Conservation (phyloP, 257 asterid genomes). For the Capsicum pubescens region DNA sequence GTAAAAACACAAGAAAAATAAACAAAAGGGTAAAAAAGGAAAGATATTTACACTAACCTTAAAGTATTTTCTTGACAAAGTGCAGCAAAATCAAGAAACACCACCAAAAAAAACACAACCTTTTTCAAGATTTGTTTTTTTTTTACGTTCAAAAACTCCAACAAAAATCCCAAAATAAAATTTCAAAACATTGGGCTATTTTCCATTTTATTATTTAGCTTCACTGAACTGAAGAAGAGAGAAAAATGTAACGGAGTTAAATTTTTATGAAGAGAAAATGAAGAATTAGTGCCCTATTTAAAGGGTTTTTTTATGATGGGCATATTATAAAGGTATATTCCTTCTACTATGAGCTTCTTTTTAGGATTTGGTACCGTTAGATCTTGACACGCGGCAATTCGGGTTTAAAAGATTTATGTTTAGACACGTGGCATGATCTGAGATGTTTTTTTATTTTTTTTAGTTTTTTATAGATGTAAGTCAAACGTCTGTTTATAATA, state of each 20-base stretch:
- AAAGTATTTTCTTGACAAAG: neutral
- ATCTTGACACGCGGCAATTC: neutral
- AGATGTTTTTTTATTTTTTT: neutral
- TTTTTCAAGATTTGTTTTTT: neutral
- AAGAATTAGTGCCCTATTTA: slow-evolving; percentile 24
- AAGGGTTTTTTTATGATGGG: neutral
- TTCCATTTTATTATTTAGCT: neutral
- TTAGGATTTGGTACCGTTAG: neutral
- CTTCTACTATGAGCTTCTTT: neutral
- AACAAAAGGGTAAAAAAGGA: neutral
- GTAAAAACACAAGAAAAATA: neutral
- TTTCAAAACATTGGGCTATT: neutral
- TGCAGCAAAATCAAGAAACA: neutral
- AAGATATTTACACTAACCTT: slow-evolving; percentile 20
- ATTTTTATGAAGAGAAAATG: slow-evolving; percentile 13
- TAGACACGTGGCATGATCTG: neutral
- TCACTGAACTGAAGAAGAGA: neutral
- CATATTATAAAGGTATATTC: slow-evolving; percentile 6
- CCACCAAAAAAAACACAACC: neutral
- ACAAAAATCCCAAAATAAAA: neutral
- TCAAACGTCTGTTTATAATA: neutral
- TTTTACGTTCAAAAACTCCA: neutral
- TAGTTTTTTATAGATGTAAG: neutral
- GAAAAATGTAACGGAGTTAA: neutral
- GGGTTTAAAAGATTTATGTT: neutral